Conservation (phyloP, 768 basidiomycete genomes). For the Mycena floridula region DNA sequence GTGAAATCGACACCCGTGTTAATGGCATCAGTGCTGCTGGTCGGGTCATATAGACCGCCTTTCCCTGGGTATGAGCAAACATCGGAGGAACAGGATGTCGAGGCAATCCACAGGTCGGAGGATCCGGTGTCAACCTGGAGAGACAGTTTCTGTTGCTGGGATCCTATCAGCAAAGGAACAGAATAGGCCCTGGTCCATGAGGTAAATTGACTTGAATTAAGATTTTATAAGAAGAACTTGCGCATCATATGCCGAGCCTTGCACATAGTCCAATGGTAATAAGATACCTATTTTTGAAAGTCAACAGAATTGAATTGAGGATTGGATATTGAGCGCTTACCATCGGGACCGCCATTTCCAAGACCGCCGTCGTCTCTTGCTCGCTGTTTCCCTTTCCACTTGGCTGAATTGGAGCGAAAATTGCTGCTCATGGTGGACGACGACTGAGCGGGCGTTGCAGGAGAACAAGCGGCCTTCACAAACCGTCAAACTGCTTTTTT, state of each 20-base stretch:
- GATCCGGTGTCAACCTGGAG: constrained; percentile 80
- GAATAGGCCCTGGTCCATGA: constrained; percentile 51
- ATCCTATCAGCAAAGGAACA: constrained; percentile 51
- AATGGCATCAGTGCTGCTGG: constrained; percentile 23
- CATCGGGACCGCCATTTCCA: constrained; percentile 42
- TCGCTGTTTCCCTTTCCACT: background rate
- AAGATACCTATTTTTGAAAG: no score
- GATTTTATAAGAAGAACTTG: constrained; percentile 28
- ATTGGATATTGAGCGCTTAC: no score
- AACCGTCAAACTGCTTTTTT: no score
- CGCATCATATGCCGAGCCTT: constrained; percentile 50
- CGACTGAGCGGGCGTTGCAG: no score
- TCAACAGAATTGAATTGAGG: no score
- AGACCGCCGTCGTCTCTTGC: background rate
- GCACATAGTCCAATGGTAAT: constrained; percentile 47
- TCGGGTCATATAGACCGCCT: constrained; percentile 52
- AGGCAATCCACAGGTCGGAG: constrained; percentile 77
- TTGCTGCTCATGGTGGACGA: no score
- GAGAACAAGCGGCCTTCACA: no score
- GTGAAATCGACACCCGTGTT: constrained; percentile 36
- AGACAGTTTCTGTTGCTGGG: constrained; percentile 38
- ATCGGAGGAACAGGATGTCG: constrained; percentile 52
- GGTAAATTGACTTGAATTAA: background rate
- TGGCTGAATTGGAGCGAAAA: no score
- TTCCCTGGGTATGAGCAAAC: constrained; percentile 36